Evolutionary conservation across 108 stramenopile species (phyloP), one percentile per base, ranked within the genome.

Genomic region (Cafeteria roenbergensis): DNA sequence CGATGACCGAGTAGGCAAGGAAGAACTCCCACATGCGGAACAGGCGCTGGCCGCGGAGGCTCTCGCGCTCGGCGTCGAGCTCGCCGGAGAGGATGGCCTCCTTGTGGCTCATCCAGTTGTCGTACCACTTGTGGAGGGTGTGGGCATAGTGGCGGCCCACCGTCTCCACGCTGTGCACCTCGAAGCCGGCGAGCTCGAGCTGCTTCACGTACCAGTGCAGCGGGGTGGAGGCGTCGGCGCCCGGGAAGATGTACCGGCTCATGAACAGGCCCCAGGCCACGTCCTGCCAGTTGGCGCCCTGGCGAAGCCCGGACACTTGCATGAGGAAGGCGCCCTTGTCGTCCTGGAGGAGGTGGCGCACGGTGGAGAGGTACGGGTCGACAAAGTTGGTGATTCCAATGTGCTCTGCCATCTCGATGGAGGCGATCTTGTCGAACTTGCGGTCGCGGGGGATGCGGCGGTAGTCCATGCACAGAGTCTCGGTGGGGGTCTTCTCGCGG

Each of bases 341-440:
- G 68, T 69, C 68, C 22, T n/a, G 26, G 38, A 69, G 68, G 56
- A 61, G 61, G 51, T 32, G 31, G 60, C 62, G 61, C 60, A 33
- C 9, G 60, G 61, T 57, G 37, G 38, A 28, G n/a, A 69, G 60
- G 61, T 57, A 69, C 60, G 33, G 61, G 42, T 69, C 60, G 14
- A 63, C 37, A 32, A 59, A 59, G 68, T 69, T 69, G 33, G 33
- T 59, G 60, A 69, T 48, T 42, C 68, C 68, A 42, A 69, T 60
- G 68, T 69, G 68, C 68, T 69, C 68, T 42, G 57, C 57, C 68
- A 69, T 69, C 68, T 69, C 68, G 68, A 69, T 34, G 30, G 50
- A 62, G 38, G 58, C 62, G 35, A 69, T 69, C 33, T 37, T 60
- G 51, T 69, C 29, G 68, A 57, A 69, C 51, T 61, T 55, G 60